phyloP scores from a whole-genome alignment of 1,284 basidiomycete genomes.

The Moesziomyces sp. region DNA sequence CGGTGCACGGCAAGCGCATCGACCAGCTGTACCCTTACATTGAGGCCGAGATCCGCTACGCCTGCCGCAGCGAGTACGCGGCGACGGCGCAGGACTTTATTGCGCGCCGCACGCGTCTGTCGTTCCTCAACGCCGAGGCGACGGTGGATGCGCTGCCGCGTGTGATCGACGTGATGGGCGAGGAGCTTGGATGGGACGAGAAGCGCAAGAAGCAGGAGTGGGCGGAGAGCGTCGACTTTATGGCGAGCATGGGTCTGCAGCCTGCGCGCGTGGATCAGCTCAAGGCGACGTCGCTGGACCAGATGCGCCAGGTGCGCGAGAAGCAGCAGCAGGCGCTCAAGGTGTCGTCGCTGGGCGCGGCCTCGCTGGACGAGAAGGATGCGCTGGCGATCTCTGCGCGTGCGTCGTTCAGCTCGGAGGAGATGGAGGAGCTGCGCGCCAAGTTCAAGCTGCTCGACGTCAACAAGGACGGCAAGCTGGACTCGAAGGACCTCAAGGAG shows the following conservation, averaged over 20 bases:
- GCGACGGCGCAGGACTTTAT: slow-evolving; percentile 90
- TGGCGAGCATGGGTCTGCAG: slow-evolving; percentile 69
- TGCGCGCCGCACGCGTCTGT: slow-evolving; percentile 87
- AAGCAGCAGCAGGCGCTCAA: slow-evolving; percentile 39
- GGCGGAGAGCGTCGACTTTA: slow-evolving; percentile 61
- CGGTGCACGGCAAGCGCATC: slow-evolving; percentile 83
- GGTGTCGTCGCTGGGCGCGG: slow-evolving; percentile 27
- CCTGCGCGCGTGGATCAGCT: slow-evolving; percentile 53
- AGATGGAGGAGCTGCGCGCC: slow-evolving; percentile 56
- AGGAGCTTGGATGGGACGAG: slow-evolving; percentile 84
- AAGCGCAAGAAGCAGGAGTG: slow-evolving; percentile 71
- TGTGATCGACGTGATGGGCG: slow-evolving; percentile 90
- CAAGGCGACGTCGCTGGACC: slow-evolving; percentile 46
- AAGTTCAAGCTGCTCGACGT: slow-evolving; percentile 61
- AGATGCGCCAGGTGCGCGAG: slow-evolving; percentile 52
- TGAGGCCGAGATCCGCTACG: slow-evolving; percentile 93
- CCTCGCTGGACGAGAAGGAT: slow-evolving; percentile 47
- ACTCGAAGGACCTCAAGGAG: slow-evolving; percentile 57
- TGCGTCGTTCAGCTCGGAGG: slow-evolving; percentile 58
- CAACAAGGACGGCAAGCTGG: slow-evolving; percentile 59
- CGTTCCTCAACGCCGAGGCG: slow-evolving; percentile 91
- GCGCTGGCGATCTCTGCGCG: slow-evolving; percentile 46
- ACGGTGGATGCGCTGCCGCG: slow-evolving; percentile 85
- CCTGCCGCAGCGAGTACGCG: slow-evolving; percentile 89
- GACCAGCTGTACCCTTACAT: slow-evolving; percentile 85